Base-by-base conservation (phyloP, 352 stramenopile genomes). In the Phytophthora pluvialis region DNA sequence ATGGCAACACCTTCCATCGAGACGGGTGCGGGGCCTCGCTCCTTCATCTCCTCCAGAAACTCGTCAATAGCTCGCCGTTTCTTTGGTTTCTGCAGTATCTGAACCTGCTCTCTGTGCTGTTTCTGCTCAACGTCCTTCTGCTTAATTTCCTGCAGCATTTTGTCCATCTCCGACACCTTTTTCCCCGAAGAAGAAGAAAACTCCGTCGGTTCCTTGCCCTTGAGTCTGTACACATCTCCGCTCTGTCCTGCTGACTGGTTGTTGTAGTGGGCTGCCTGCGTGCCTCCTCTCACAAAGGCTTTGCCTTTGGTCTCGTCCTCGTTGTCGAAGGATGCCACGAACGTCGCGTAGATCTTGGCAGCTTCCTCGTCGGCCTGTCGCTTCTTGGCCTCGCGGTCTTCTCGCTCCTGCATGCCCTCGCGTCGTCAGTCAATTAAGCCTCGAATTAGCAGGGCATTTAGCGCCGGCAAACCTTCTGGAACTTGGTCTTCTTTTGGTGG, bases 31-130 rank as follows among this genome's bases (percentile, higher is more conserved):
- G 73, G 68, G 0, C 73, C 73, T 45, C 75, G 68, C 53, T 88
- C 76, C 72, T 96, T 97, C 67, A 97, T 93, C 60, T 97, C 91
- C 33, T 97, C 86, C 13, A 97, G 65, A 52, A 97, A 94, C 36
- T 88, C 75, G 61, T 97, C 91, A 61, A 97, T 97, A 43, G 92
- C 80, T 21, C 87, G 81, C 26, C 75, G 67, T 47, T 93, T 92
- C 40, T 68, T 75, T 0, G 46, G 69, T 15, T 47, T 62, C 43
- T 73, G 64, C 25, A 42, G n/a, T 2, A 32, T 40, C 10, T 47
- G 47, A 39, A 42, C 7, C 32, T 74, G 65, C 3, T 75, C 46
- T 42, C 50, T 59, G 9, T 58, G 55, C 15, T 70, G 29, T 28
- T 54, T 46, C 4, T 68, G 70, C 4, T 73, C 70, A 0, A 43